Percentiles rank a stretch among this genome's conserved stretches.
Evolutionary conservation across 106 monocot species (phyloP).

Genomic region (Apostasia ramifera): DNA sequence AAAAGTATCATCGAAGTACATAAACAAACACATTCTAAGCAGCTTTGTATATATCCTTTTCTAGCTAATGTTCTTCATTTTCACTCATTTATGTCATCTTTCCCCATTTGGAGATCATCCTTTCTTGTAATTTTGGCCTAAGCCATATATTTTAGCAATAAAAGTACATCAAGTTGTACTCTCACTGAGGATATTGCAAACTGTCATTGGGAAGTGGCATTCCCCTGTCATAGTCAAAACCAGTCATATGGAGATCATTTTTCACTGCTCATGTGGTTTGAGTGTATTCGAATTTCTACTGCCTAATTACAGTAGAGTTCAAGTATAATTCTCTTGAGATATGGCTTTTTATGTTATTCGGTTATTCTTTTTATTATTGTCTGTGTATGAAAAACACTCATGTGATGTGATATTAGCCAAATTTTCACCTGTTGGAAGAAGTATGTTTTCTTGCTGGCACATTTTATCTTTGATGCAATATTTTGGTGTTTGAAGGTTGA

Average conservation of each 20-base stretch:
- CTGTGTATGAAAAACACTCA: neutral
- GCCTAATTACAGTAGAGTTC: neutral
- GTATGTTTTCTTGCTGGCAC: neutral
- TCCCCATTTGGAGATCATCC: neutral
- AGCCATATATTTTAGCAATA: too few relatives aligned
- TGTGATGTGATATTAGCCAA: neutral
- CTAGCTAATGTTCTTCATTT: neutral
- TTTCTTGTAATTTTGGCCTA: too few relatives aligned
- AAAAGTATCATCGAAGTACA: too few relatives aligned
- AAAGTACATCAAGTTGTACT: too few relatives aligned
- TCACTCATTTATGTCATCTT: neutral
- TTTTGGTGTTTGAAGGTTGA: constrained; percentile 30
- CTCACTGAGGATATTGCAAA: too few relatives aligned
- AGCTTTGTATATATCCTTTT: too few relatives aligned
- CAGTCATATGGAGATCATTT: too few relatives aligned
- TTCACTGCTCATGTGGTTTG: neutral
- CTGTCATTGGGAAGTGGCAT: too few relatives aligned
- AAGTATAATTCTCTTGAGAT: neutral
- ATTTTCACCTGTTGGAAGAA: neutral
- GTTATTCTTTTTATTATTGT: neutral
- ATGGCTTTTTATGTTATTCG: neutral
- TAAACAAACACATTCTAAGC: too few relatives aligned
- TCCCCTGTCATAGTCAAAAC: too few relatives aligned
- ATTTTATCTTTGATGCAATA: neutral
- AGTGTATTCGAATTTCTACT: neutral